These are phyloP conservation scores for Biscogniauxia marginata DNA, from an alignment of 2,329 filamentous ascomycete species.

Conservation along the genomic window DNA sequence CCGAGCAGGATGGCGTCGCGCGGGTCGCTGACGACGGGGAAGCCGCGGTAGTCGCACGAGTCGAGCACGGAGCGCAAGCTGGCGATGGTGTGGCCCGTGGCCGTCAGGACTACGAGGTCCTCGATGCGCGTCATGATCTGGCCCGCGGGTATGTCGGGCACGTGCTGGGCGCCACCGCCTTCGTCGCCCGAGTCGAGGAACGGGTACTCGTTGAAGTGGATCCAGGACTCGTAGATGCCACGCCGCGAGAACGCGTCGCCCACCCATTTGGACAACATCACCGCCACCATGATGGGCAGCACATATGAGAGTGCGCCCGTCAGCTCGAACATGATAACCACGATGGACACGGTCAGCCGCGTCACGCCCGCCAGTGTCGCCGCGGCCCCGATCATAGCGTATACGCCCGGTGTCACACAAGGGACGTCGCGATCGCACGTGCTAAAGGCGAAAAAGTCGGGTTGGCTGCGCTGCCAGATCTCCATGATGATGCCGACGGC, in stretches of 20 bases:
- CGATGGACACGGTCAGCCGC: conserved; percentile 95
- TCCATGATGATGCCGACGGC: conserved; percentile 87
- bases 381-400: conserved; percentile 93
- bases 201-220: conserved; percentile 91
- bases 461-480: conserved; percentile 79
- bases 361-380: conserved; percentile 93
- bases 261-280: conserved; percentile 98
- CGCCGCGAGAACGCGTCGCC: conserved; percentile 90
- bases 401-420: conserved; percentile 91
- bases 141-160: conserved; percentile 81
- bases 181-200: conserved; percentile 92
- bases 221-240: conserved; percentile 98
- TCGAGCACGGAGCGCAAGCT: conserved; percentile 69
- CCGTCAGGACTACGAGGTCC: conserved; percentile 83
- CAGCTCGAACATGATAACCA: conserved; percentile 99
- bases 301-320: conserved; percentile 96
- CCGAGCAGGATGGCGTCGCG: conserved; percentile 79
- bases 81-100: conserved; percentile 82
- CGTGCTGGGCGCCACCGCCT: conserved; percentile 36
- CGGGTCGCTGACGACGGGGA: conserved; percentile 81
- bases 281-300: conserved; percentile 96
- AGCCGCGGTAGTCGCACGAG: conserved; percentile 79
- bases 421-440: conserved; percentile 81
- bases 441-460: conserved; percentile 72
- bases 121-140: conserved; percentile 92